Evolutionary conservation across 768 basidiomycete genomes (phyloP), one percentile per base, ranked within the genome.

Genomic region (Mycena venus): DNA sequence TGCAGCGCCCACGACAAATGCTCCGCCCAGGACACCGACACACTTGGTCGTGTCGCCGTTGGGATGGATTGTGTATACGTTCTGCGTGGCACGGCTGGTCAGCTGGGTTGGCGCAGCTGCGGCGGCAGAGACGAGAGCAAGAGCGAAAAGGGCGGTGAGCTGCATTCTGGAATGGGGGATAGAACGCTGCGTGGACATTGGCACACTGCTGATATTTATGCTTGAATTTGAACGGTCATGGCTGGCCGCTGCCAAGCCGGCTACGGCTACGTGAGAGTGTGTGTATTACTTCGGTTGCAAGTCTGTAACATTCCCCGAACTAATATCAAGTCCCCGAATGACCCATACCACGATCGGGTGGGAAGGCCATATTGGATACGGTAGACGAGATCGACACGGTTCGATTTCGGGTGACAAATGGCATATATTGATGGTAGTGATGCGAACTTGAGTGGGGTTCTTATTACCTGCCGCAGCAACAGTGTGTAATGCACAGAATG

Each of bases 1-100:
- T 49, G 32, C 59, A 49, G 68, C 42, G 25, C 68, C 68, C 44
- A 51, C 58, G 32, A 49, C 58, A 38, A 69, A 61, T 27, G 36
- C 53, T 42, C 66, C 66, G 27, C 66, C 66, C 36, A 40, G 34
- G 36, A 68, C 66, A 32, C 66, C 66, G 40, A 68, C 66, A n/a
- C 66, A 68, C 36, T 68, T 68, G 40, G 66, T 68, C 27, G 53
- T 58, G 68, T 69, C 68, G 34, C 68, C 68, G 59, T 69, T 60
- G n/a, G 68, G 68, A 38, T 69, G 68, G 58, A 69, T 69, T 34
- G 59, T 38, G 58, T 60, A 69, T 56, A 67, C 51, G 51, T 67
- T 56, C 55, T 67, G 65, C 64, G 47, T 66, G 27, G 42, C 31
- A 34, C 56, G 67, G 56, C 42, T 15, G n/a, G 55, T 44, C 53